Conservation (phyloP, 225 moss, liverwort and hornwort genomes). For the Straminergon stramineum region DNA sequence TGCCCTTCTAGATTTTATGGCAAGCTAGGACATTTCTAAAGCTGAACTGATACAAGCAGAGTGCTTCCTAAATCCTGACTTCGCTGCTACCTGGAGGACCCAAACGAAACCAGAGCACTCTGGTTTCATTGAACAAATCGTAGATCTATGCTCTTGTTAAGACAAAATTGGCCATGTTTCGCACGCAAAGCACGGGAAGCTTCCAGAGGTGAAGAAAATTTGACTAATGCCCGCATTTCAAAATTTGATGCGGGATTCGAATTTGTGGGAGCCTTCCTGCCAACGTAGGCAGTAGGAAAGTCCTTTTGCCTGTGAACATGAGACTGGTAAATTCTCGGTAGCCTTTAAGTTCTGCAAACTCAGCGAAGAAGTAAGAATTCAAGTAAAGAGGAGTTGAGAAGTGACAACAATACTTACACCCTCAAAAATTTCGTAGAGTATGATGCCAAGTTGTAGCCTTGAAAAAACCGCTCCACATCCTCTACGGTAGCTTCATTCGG, state of each 20-base stretch:
- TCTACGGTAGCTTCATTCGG: constrained; percentile 33
- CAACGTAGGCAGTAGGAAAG: neutral
- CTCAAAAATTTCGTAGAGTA: constrained; percentile 36
- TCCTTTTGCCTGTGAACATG: constrained; percentile 21
- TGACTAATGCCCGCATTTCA: constrained; percentile 51
- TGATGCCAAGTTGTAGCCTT: constrained; percentile 55
- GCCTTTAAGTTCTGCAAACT: neutral
- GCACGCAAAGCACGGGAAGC: constrained; percentile 71
- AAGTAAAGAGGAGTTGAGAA: neutral
- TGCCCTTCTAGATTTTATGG: neutral
- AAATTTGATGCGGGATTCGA: neutral
- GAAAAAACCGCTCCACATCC: constrained; percentile 72
- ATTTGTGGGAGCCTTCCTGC: neutral
- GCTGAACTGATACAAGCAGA: neutral
- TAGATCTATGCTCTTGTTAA: constrained; percentile 49
- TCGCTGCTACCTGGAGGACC: neutral
- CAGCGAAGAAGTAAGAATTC: neutral
- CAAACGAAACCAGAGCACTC: neutral
- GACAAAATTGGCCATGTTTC: constrained; percentile 64
- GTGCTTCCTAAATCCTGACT: neutral
- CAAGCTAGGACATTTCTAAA: neutral
- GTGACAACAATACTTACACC: constrained; percentile 18
- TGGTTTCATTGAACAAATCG: constrained; percentile 46
- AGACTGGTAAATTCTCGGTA: neutral
- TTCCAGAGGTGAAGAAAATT: constrained; percentile 63